Evolutionary conservation across 2,329 filamentous ascomycete genomes (phyloP).

Genomic region (Sclerotiophoma versabilis): DNA sequence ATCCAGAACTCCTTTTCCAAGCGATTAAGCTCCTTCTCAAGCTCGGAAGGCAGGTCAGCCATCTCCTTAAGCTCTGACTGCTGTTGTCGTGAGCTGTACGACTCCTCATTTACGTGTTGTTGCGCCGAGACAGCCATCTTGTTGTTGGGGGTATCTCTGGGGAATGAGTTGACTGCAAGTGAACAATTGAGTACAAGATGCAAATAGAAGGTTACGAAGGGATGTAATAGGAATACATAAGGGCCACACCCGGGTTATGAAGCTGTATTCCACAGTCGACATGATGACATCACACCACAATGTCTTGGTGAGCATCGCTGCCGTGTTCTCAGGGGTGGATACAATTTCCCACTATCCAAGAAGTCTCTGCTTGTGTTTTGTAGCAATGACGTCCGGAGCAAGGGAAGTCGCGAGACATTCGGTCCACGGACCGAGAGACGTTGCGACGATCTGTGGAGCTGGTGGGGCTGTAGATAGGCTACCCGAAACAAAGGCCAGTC

Average conservation of each 20-base stretch:
- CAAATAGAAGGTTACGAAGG: neutral
- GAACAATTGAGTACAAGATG: neutral
- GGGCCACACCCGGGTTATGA: neutral
- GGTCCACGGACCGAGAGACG: slow-evolving; percentile 8
- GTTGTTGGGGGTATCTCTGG: neutral
- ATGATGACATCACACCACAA: slow-evolving; percentile 29
- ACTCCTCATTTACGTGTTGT: slow-evolving; percentile 9
- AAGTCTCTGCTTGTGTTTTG: slow-evolving; percentile 13
- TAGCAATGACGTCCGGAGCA: slow-evolving; percentile 15
- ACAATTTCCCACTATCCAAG: slow-evolving; percentile 6
- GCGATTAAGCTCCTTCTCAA: slow-evolving; percentile 30
- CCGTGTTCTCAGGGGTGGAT: slow-evolving; percentile 4
- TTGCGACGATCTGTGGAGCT: slow-evolving; percentile 11
- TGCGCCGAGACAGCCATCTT: slow-evolving; percentile 22
- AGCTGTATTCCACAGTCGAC: slow-evolving; percentile 5
- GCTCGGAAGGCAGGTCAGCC: slow-evolving; percentile 24
- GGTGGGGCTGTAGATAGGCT: slow-evolving; percentile 4
- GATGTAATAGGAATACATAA: neutral
- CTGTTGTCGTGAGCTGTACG: slow-evolving; percentile 29
- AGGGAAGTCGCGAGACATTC: slow-evolving; percentile 3
- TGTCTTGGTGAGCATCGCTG: neutral
- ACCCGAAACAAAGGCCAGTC: neutral
- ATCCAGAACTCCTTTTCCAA: slow-evolving; percentile 38
- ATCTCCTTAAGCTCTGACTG: slow-evolving; percentile 28
- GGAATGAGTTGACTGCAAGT: neutral